A percentile compares a stretch with the other conserved stretches of the same genome.
phyloP scores from a whole-genome alignment of 83 land plant genomes.

The Picea abies region DNA sequence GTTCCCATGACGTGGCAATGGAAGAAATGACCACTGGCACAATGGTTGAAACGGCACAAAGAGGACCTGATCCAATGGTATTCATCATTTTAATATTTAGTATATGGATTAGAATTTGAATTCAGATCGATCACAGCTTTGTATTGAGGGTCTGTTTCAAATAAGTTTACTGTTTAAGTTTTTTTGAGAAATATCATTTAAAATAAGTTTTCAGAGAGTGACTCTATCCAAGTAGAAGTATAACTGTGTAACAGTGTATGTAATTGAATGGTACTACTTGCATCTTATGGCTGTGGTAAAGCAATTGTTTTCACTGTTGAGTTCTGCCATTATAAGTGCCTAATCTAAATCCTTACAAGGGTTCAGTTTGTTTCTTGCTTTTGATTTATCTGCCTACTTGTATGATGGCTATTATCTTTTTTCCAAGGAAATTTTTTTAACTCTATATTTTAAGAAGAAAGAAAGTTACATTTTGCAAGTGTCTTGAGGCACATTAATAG shows the following conservation, averaged over 20 bases:
- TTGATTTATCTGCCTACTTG: background rate
- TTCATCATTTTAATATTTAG: background rate
- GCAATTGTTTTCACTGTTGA: background rate
- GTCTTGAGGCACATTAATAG: no score
- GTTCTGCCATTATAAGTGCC: background rate
- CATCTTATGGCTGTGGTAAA: background rate
- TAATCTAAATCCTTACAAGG: background rate
- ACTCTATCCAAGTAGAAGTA: background rate
- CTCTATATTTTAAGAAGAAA: no score
- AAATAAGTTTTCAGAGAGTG: background rate
- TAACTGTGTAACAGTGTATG: background rate
- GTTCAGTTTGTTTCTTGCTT: background rate
- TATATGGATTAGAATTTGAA: background rate
- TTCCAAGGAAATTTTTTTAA: no score
- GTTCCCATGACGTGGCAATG: slow-evolving; percentile 36
- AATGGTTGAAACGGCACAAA: slow-evolving; percentile 11
- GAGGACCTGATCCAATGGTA: slow-evolving; percentile 37
- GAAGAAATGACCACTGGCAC: slow-evolving; percentile 22
- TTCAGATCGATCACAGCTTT: background rate
- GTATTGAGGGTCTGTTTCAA: background rate
- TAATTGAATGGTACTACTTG: background rate
- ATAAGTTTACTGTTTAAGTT: background rate
- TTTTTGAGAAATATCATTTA: background rate
- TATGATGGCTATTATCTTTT: background rate
- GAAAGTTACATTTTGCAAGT: no score